Evolutionary conservation across 176 grass and related monocot species (phyloP), one percentile per base, ranked within the genome.

Genomic region (Chloris gayana): DNA sequence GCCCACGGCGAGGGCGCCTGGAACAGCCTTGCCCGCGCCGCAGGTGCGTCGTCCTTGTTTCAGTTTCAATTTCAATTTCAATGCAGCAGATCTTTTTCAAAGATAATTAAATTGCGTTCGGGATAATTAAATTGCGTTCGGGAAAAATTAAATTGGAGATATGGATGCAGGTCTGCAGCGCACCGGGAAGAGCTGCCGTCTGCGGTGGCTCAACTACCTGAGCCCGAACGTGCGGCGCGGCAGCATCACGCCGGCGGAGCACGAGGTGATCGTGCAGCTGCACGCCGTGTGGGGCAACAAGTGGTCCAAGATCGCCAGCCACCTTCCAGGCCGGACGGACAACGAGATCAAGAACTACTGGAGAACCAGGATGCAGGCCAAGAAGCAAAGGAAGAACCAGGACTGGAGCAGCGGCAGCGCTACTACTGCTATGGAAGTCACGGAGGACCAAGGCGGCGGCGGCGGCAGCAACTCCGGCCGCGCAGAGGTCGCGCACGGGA

Each of bases 341-440:
- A 93, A 96, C 85, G 93, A 96, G 72, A 77, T 96, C 81, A 96
- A 96, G 75, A 96, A 96, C 87, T 93, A 92, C 78, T 92, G 93
- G 93, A 85, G 93, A 80, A 96, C 93, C 50, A 83, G 85, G 88
- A 80, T 96, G 70, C 90, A 92, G 59, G 88, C 67, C 86, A 88
- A 86, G 18, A 14, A 14, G 2, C 4, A 4, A 1, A 4, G 14
- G 14, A 49, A 3, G 46, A 18, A 49, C 46, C 72, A 82, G 46
- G 57, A 42, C 21, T 26, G 35, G 35, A 37, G 35, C 35, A 35
- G 34, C 5, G 5, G n/a, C n/a, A n/a, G n/a, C n/a, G n/a, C n/a
- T n/a, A 47, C 81, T 57, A 59, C 81, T 77, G 57, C 32, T 9
- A 31, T 34, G 13, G 24, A 42, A 77, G 45, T 14, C 54, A 76